Evolutionary conservation across 805 yeast genomes (phyloP), one percentile per base, ranked within the genome.

Genomic region (Ogataea paradorogensis): DNA sequence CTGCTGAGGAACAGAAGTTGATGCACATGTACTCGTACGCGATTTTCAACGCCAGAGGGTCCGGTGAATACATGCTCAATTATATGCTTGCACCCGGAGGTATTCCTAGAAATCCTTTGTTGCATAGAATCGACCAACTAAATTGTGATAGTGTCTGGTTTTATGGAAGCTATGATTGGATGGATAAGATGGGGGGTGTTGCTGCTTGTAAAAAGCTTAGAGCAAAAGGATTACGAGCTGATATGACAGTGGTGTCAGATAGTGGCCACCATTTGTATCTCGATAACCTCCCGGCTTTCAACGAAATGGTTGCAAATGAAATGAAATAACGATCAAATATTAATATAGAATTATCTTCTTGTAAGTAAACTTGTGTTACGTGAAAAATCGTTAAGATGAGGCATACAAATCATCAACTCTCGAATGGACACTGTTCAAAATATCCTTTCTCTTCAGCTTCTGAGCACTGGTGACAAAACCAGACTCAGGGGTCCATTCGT

Each of bases 401-500:
- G 50, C 52, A 50, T 86, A 90, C 25, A 87, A 75, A 44, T 67
- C 69, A 46, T 84, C 85, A 54, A 93, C 85, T 34, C 73, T 76
- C 26, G 73, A 73, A 63, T 81, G 64, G 59, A 82, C 84, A 45
- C 81, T 76, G 23, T 72, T 77, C 52, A 87, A 68, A 58, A 93
- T 93, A 71, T 84, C 84, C 73, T 76, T 85, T 73, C 99, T 84
- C 72, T 91, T 96, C 57, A 93, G 75, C 69, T 93, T 93, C 67
- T 90, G 97, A 18, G 99, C 99, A 43, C 95, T 81, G 11, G 98
- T 89, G 42, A 91, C 95, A 51, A 70, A 87, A 0, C 96, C 98
- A 59, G 80, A 86, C 65, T 88, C 93, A 30, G 99, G 98, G 28
- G 98, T 93, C 98, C 99, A 93, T 70, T 93, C 99, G 37, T 80